Percentiles rank a stretch among this genome's conserved stretches.
Evolutionary conservation across 768 basidiomycete species (phyloP).

Genomic region (Auriscalpium orientale): DNA sequence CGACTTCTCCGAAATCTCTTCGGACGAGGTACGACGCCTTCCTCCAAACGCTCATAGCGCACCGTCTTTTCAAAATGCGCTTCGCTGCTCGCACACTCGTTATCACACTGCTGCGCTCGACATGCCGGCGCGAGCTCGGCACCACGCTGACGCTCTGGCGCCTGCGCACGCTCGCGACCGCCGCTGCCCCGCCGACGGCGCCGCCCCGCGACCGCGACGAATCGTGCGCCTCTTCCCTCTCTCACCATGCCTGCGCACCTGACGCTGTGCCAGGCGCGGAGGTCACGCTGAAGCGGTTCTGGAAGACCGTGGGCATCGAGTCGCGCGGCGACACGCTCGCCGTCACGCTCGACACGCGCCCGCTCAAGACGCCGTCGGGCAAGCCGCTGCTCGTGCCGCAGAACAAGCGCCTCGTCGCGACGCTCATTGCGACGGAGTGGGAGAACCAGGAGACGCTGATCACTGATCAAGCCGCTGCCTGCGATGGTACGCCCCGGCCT

Average conservation of each 20-base stretch:
- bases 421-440: slow-evolving; percentile 93
- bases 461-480: slow-evolving; percentile 85
- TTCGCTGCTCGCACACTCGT: background rate
- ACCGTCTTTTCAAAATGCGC: background rate
- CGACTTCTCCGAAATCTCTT: too few species aligned
- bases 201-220: slow-evolving; percentile 51
- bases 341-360: slow-evolving; percentile 74
- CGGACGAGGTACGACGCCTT: too few species aligned
- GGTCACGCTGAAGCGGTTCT: slow-evolving; percentile 81
- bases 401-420: slow-evolving; percentile 64
- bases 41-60: too few species aligned
- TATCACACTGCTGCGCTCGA: background rate
- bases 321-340: slow-evolving; percentile 41
- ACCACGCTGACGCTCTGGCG: background rate
- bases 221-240: slow-evolving; percentile 36
- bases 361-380: slow-evolving; percentile 87
- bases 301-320: slow-evolving; percentile 85
- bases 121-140: background rate
- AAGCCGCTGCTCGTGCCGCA: slow-evolving; percentile 63
- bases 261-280: slow-evolving; percentile 59
- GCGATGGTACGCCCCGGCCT: slow-evolving; percentile 54
- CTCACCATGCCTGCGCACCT: slow-evolving; percentile 1
- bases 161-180: background rate
- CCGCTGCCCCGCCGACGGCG: slow-evolving; percentile 24
- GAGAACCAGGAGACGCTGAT: slow-evolving; percentile 81